Evolutionary conservation across 306 rosid genomes (phyloP).

Genomic region (Begonia fuchsioides): DNA sequence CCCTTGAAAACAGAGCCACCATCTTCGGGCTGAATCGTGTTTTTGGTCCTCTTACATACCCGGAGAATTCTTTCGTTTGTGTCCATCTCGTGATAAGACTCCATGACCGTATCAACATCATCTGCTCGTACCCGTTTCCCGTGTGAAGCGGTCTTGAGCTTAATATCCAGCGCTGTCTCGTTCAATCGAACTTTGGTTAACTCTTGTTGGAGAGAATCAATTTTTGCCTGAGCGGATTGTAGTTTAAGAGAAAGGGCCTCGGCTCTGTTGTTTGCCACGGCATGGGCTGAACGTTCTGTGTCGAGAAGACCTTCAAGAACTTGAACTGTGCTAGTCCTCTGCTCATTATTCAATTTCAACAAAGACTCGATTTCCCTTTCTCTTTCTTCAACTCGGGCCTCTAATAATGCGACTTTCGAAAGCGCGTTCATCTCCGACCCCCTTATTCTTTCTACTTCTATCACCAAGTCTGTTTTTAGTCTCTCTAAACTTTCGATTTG

Average conservation of each 20-base stretch:
- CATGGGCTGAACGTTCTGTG: constrained; percentile 81
- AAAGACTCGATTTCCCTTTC: constrained; percentile 69
- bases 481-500: constrained; percentile 55
- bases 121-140: constrained; percentile 69
- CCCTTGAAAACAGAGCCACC: constrained; percentile 74
- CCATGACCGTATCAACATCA: constrained; percentile 40
- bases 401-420: constrained; percentile 35
- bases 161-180: constrained; percentile 66
- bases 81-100: constrained; percentile 70
- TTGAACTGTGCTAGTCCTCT: constrained; percentile 55
- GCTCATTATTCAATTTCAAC: constrained; percentile 54
- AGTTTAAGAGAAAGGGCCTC: constrained; percentile 77
- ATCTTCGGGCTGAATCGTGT: constrained; percentile 62
- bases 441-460: constrained; percentile 35
- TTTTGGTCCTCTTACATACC: constrained; percentile 51
- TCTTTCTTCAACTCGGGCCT: constrained; percentile 64
- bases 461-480: constrained; percentile 33
- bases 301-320: constrained; percentile 75
- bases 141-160: constrained; percentile 51
- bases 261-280: constrained; percentile 79
- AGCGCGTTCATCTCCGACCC: constrained; percentile 54
- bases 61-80: constrained; percentile 37
- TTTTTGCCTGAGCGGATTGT: constrained; percentile 79
- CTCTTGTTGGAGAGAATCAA: constrained; percentile 76
- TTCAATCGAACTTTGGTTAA: constrained; percentile 63